Percentiles rank a stretch among this genome's conserved stretches.
Conservation (phyloP, 371 early-diverging fungal genomes). For the Actinomucor elegans region DNA sequence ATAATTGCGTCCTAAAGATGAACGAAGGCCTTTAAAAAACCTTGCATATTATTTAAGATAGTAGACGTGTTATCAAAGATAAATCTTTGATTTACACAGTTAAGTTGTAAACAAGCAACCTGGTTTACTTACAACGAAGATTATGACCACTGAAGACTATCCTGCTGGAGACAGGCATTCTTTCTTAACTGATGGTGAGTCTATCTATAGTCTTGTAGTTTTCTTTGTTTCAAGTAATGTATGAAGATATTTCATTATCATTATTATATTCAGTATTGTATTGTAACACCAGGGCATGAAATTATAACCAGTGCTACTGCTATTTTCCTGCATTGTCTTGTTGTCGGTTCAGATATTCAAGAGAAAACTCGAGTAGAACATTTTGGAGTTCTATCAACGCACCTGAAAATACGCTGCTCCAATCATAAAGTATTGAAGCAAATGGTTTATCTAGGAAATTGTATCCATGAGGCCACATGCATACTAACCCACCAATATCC, state of each 20-base stretch:
- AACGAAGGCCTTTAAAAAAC: slow-evolving; percentile 15
- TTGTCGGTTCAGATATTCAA: slow-evolving; percentile 42
- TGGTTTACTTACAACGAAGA: slow-evolving; percentile 46
- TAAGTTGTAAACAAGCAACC: slow-evolving; percentile 10
- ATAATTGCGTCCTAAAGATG: slow-evolving; percentile 13
- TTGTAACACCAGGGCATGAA: slow-evolving; percentile 35
- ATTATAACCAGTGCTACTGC: slow-evolving; percentile 51
- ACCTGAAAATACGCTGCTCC: too few species aligned
- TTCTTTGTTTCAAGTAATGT: slow-evolving; percentile 41
- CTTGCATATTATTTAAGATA: slow-evolving; percentile 17
- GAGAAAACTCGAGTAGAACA: slow-evolving; percentile 47
- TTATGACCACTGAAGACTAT: slow-evolving; percentile 27
- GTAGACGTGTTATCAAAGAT: slow-evolving; percentile 7
- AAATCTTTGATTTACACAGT: neutral
- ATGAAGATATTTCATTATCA: neutral
- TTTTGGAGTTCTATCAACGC: too few species aligned
- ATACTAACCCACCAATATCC: slow-evolving; percentile 39
- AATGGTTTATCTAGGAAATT: slow-evolving; percentile 43
- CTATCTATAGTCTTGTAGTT: slow-evolving; percentile 21
- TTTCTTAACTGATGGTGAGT: slow-evolving; percentile 20
- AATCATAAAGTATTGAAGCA: slow-evolving; percentile 41
- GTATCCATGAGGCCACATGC: slow-evolving; percentile 44
- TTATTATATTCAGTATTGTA: neutral
- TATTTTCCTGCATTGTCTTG: slow-evolving; percentile 38
- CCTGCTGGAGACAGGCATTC: neutral